Evolutionary conservation across 148 eudicot genomes (phyloP), one percentile per base, ranked within the genome.

Genomic region (Chenopodium quinoa): DNA sequence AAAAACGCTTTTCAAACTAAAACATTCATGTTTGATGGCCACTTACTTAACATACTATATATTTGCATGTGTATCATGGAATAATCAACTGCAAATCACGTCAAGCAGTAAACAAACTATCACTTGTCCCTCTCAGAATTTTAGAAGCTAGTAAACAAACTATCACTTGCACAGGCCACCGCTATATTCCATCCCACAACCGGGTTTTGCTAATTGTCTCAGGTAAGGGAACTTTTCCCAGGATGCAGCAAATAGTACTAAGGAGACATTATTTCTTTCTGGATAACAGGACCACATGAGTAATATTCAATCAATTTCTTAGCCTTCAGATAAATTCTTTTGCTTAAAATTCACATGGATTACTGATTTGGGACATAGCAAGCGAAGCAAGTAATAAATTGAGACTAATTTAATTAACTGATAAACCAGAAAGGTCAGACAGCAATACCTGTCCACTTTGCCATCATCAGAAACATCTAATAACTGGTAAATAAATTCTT

Each of bases 391-490:
- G 14, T n/a, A 34, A 34, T 56, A 22, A 46, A 29, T 14, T 16
- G 22, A 37, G 8, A 27, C 20, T 31, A 70, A 58, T 58, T n/a
- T 71, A 19, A 4, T 11, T n/a, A 79, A 50, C 29, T 78, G 5
- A 22, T 31, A 31, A 40, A 50, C n/a, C 50, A 58, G 20, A 46
- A 11, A 80, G 71, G 8, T 73, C 19, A 37, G 52, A 71, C 22
- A 71, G 46, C 75, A 78, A 79, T 89, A 95, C 99, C 99, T 90
- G 83, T 81, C 86, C 73, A 95, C 76, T 31, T 74, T 79, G 54
- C 92, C 97, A 87, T 93, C 97, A 54, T 82, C 93, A 82, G 80
- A 86, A 46, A 91, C 89, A 89, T 95, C 98, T 77, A 90, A 68
- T 77, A 95, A 80, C 76, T 88, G 92, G 87, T 85, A 91, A 20